Base-by-base conservation (phyloP, 202 grass and related monocot species). In the Hordeum pubiflorum region DNA sequence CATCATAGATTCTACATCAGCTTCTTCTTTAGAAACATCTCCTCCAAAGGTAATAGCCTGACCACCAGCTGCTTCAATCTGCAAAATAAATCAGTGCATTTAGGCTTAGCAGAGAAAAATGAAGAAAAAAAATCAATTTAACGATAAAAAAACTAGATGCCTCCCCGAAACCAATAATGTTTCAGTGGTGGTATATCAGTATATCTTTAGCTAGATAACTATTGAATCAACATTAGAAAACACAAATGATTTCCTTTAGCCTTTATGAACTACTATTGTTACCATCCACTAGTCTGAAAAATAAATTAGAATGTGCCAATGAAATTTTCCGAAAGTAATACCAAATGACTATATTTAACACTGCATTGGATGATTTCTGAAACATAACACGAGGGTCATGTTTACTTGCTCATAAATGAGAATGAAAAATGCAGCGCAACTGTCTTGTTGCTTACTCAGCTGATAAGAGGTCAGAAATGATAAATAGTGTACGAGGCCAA, bases 21-120 rank as follows among this genome's bases (percentile, higher is more conserved):
- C 85, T 88, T 96, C 85, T 88, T 96, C 96, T 88, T 96, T 93
- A 41, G 96, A 95, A 89, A 99, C 92, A 90, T 99, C 96, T 74
- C 96, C 96, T 65, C 89, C 92, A 52, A 99, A 96, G 54, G 89
- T 91, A 86, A 99, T 89, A 77, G 92, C 89, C 72, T 96, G 90
- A 87, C 92, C 96, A 80, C 96, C 92, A 80, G 55, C 76, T 76
- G 78, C 78, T 83, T 93, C 92, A 83, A 99, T 99, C 92, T 99
- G 80, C 26, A 64, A 84, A 68, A 50, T 32, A 32, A 69, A 41
- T 69, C 13, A 62, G 8, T 54, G n/a, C 44, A 69, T 48, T 11
- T 21, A 82, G n/a, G 5, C 37, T 73, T 61, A 77, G 29, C 33
- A 13, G 15, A 13, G 15, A 7, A 41, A 32, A 79, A 40, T 50